Evolutionary conservation across 768 basidiomycete genomes (phyloP).

Genomic region (Leucogyrophana mollusca): DNA sequence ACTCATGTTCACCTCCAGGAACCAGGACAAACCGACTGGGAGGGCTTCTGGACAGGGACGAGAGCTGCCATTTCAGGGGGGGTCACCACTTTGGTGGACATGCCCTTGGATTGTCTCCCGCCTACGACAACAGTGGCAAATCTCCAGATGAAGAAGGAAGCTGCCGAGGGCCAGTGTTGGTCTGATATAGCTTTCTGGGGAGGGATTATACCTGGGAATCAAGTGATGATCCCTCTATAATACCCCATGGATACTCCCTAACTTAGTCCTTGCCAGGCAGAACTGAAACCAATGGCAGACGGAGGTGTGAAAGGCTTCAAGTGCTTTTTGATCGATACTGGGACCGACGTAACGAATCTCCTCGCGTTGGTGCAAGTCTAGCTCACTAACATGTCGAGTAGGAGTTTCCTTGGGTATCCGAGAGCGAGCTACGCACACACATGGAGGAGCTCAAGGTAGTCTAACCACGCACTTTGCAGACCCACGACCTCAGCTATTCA

Average conservation of each 20-base stretch:
- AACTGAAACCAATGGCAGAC: constrained; percentile 70
- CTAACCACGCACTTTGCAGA: constrained; percentile 4
- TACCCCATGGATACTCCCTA: neutral
- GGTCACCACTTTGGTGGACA: constrained; percentile 94
- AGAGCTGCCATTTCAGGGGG: constrained; percentile 89
- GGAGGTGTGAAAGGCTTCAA: constrained; percentile 95
- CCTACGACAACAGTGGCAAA: constrained; percentile 87
- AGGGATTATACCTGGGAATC: constrained; percentile 90
- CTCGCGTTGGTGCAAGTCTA: constrained; percentile 1
- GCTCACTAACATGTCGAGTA: constrained; percentile 27
- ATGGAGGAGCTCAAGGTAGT: constrained; percentile 75
- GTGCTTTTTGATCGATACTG: constrained; percentile 94
- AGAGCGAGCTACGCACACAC: constrained; percentile 62
- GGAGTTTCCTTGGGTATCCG: constrained; percentile 91
- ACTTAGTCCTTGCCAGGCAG: constrained; percentile 40
- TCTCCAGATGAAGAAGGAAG: constrained; percentile 66
- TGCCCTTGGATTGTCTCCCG: constrained; percentile 97
- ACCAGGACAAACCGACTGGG: constrained; percentile 92
- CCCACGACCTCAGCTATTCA: constrained; percentile 7
- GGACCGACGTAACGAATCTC: constrained; percentile 69
- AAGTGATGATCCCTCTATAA: constrained; percentile 43
- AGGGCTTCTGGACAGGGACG: constrained; percentile 92
- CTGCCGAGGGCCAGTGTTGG: constrained; percentile 69
- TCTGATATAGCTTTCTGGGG: constrained; percentile 83
- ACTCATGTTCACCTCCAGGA: constrained; percentile 93